These are phyloP conservation scores for Aegilops longissima DNA, from an alignment of 176 grass and related monocot genomes.

Conservation along the genomic window DNA sequence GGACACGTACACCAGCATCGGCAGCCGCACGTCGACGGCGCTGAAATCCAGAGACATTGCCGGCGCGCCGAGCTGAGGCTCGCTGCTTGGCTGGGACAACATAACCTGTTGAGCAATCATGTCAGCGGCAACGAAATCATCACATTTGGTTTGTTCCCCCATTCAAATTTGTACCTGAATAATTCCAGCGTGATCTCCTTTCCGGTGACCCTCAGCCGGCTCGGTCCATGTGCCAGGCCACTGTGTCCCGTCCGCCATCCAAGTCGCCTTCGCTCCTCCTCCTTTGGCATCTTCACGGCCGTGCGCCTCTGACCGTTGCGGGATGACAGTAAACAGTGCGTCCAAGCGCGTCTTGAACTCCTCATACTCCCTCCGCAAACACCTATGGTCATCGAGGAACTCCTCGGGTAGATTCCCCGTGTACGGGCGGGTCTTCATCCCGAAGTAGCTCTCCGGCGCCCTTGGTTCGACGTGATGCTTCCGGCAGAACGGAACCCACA, in stretches of 20 bases:
- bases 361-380: conserved; percentile 37
- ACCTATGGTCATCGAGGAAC: conserved; percentile 18
- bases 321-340: conserved; percentile 29
- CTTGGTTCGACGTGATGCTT: conserved; percentile 53
- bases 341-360: conserved; percentile 39
- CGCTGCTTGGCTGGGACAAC: conserved; percentile 29
- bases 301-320: conserved; percentile 26
- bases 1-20: conserved; percentile 55
- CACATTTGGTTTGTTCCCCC: no score
- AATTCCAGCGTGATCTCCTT: conserved; percentile 49
- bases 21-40: conserved; percentile 38
- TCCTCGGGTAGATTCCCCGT: conserved; percentile 36
- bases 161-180: conserved; percentile 18
- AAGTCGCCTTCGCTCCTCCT: conserved; percentile 35
- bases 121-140: no score
- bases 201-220: conserved; percentile 33
- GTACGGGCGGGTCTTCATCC: conserved; percentile 26
- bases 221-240: conserved; percentile 57
- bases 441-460: conserved; percentile 49
- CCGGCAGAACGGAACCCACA: conserved; percentile 57
- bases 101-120: conserved; percentile 45
- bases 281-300: conserved; percentile 13
- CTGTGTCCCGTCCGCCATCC: conserved; percentile 45
- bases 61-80: conserved; percentile 30
- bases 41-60: conserved; percentile 39